These are phyloP conservation scores for Phytopythium cucurbitacearum DNA, from an alignment of 352 stramenopile species.

Conservation along the genomic window DNA sequence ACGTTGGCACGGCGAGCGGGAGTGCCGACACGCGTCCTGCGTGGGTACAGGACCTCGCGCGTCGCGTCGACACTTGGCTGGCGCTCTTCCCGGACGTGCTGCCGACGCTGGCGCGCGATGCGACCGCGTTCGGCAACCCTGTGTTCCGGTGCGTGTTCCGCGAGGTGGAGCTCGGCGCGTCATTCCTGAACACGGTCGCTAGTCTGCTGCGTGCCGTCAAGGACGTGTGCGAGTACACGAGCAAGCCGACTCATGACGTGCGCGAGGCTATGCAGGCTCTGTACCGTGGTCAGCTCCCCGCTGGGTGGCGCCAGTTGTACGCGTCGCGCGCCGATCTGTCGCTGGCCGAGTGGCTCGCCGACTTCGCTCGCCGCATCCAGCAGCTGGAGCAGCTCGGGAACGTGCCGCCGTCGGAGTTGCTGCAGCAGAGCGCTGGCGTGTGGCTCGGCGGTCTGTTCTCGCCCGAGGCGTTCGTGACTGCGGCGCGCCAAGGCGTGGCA, in stretches of 20 bases:
- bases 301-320: conserved; percentile 59
- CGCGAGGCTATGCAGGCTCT: conserved; percentile 78
- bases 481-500: conserved; percentile 87
- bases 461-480: conserved; percentile 91
- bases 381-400: conserved; percentile 52
- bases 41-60: conserved; percentile 82
- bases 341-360: conserved; percentile 77
- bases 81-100: conserved; percentile 47
- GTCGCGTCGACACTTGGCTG: conserved; percentile 60
- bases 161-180: conserved; percentile 73
- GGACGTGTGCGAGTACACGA: conserved; percentile 75
- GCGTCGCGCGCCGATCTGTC: conserved; percentile 46
- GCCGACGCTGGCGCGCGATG: conserved; percentile 17
- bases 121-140: conserved; percentile 68
- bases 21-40: conserved; percentile 47
- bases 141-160: conserved; percentile 91
- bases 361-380: conserved; percentile 75
- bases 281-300: conserved; percentile 62
- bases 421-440: conserved; percentile 40
- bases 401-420: conserved; percentile 35
- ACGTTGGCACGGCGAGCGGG: neutral
- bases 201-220: conserved; percentile 66
- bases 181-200: conserved; percentile 63
- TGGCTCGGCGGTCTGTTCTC: conserved; percentile 93
- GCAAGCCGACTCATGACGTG: conserved; percentile 87